Evolutionary conservation across 1,284 basidiomycete genomes (phyloP).

Genomic region (Apiotrichum siamense): DNA sequence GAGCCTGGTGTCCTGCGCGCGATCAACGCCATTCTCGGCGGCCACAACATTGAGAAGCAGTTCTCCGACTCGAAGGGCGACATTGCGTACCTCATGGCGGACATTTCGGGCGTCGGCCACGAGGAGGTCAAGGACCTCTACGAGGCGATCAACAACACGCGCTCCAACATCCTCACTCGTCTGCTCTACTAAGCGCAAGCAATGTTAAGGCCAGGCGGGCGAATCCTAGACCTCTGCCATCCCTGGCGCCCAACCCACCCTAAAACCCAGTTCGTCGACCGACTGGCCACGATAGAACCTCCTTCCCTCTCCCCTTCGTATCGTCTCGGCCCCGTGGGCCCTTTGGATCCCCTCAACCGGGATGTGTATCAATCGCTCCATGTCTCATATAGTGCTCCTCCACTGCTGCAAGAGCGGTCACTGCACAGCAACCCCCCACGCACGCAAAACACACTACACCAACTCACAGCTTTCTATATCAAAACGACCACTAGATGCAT

Average conservation of each 20-base stretch:
- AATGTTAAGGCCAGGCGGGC: too few species aligned
- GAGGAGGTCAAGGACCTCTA: slow-evolving; percentile 75
- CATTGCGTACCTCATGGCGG: slow-evolving; percentile 77
- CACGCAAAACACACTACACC: not conserved
- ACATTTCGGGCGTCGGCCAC: slow-evolving; percentile 84
- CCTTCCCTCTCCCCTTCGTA: not conserved
- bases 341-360: slow-evolving; percentile 12
- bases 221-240: too few species aligned
- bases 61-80: slow-evolving; percentile 95
- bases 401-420: not conserved
- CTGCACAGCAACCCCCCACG: not conserved
- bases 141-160: slow-evolving; percentile 73
- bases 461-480: not conserved
- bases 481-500: not conserved
- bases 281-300: not conserved
- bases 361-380: slow-evolving; percentile 1
- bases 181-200: slow-evolving; percentile 52
- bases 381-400: slow-evolving; percentile 12
- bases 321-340: too few species aligned
- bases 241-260: not conserved
- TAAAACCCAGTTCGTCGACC: too few species aligned
- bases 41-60: slow-evolving; percentile 99
- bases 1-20: slow-evolving; percentile 93
- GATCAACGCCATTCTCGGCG: slow-evolving; percentile 85
- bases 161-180: slow-evolving; percentile 80